These are phyloP conservation scores for Ustilago xerochloae DNA, from an alignment of 1,284 basidiomycete species.

Conservation along the genomic window DNA sequence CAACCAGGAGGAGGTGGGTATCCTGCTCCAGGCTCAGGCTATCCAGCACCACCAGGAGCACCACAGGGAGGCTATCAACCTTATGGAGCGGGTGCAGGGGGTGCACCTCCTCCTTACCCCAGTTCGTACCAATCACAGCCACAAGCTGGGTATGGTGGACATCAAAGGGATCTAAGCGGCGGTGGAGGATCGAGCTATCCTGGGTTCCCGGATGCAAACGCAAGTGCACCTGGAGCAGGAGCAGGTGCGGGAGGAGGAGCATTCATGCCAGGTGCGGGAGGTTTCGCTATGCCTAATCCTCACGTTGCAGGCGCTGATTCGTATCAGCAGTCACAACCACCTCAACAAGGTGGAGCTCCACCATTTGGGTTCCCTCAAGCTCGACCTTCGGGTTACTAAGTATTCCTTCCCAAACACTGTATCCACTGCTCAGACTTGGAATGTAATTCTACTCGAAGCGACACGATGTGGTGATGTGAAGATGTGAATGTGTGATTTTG, in stretches of 20 bases:
- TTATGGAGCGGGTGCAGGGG: slow-evolving; percentile 6
- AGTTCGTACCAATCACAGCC: slow-evolving; percentile 5
- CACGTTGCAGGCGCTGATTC: slow-evolving; percentile 4
- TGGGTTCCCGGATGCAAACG: too few relatives aligned
- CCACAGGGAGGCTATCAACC: slow-evolving; percentile 1
- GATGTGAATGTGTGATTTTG: too few relatives aligned
- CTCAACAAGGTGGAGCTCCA: slow-evolving; percentile 7
- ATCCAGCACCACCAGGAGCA: slow-evolving; percentile 7
- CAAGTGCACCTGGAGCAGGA: too few relatives aligned
- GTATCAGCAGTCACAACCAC: neutral
- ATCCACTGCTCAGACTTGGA: neutral
- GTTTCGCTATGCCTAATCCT: slow-evolving; percentile 49
- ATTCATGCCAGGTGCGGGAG: slow-evolving; percentile 24
- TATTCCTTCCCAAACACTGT: neutral
- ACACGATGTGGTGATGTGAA: too few relatives aligned
- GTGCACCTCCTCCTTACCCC: slow-evolving; percentile 35
- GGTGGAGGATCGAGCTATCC: slow-evolving; percentile 7
- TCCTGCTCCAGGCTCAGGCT: slow-evolving; percentile 6
- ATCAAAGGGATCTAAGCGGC: slow-evolving; percentile 10
- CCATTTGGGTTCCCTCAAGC: slow-evolving; percentile 33
- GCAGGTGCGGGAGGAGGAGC: slow-evolving; percentile 4
- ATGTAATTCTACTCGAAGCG: neutral
- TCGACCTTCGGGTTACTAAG: slow-evolving; percentile 15
- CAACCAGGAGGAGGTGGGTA: slow-evolving; percentile 1
- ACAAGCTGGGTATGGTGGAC: slow-evolving; percentile 16